phyloP scores from a whole-genome alignment of 1,284 basidiomycete species.

The Bondarzewia mesenterica region DNA sequence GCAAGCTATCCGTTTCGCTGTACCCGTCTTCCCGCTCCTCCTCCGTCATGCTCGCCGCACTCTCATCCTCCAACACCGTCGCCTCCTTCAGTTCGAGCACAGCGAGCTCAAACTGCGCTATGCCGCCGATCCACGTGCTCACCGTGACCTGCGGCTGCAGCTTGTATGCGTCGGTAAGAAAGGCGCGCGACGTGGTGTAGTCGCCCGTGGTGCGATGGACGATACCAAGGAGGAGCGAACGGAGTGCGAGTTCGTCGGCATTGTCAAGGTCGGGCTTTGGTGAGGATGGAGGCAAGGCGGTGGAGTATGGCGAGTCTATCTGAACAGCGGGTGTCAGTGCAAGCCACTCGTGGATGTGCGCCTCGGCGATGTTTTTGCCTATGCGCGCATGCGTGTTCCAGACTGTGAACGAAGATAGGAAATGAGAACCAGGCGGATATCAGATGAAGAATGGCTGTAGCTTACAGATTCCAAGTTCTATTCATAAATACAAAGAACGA shows the following conservation, averaged over 20 bases:
- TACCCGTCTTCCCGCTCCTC: constrained; percentile 2
- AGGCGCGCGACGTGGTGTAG: constrained; percentile 34
- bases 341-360: constrained; percentile 44
- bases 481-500: background rate
- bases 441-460: constrained; percentile 3
- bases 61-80: constrained; percentile 22
- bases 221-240: constrained; percentile 60
- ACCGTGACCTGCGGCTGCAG: constrained; percentile 31
- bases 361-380: constrained; percentile 38
- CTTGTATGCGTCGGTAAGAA: constrained; percentile 42
- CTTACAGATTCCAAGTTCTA: constrained; percentile 56
- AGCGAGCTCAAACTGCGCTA: constrained; percentile 60
- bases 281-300: background rate
- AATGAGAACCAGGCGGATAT: background rate
- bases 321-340: constrained; percentile 37
- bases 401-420: constrained; percentile 31
- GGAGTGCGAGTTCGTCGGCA: constrained; percentile 61
- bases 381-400: constrained; percentile 68
- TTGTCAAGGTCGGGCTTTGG: constrained; percentile 38
- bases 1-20: too few species aligned
- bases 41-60: constrained; percentile 5
- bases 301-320: constrained; percentile 27
- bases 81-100: constrained; percentile 56
- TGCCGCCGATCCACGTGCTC: constrained; percentile 59
- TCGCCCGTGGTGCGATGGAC: constrained; percentile 48